Conservation (phyloP, 768 basidiomycete genomes). For the Kwoniella mangroviensis region DNA sequence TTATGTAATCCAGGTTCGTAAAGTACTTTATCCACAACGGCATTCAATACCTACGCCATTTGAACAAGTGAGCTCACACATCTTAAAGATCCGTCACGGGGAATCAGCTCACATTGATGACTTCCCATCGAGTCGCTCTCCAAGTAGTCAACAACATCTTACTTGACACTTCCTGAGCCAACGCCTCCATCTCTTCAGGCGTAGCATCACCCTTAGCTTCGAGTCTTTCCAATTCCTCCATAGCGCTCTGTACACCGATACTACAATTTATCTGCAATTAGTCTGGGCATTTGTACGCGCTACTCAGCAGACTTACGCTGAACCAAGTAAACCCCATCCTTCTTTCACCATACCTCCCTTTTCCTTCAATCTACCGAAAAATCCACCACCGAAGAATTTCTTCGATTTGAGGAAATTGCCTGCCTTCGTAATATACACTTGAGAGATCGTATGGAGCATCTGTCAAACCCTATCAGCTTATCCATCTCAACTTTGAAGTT, state of each 20-base stretch:
- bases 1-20: conserved; percentile 78
- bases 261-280: conserved; percentile 52
- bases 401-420: conserved; percentile 87
- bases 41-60: conserved; percentile 31
- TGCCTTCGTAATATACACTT: conserved; percentile 90
- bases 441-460: conserved; percentile 88
- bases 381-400: conserved; percentile 89
- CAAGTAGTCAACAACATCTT: conserved; percentile 97
- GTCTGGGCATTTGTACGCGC: background rate
- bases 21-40: conserved; percentile 82
- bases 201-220: conserved; percentile 85
- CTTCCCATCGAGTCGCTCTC: conserved; percentile 95
- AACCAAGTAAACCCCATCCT: conserved; percentile 93
- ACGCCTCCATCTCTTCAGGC: conserved; percentile 80
- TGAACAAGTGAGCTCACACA: too few species aligned
- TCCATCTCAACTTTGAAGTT: background rate
- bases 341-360: conserved; percentile 92
- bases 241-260: conserved; percentile 75
- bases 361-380: conserved; percentile 92
- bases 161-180: conserved; percentile 92
- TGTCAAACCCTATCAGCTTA: conserved; percentile 45
- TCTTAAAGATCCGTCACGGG: background rate
- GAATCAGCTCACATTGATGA: conserved; percentile 75
- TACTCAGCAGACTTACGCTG: conserved; percentile 70
- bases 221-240: conserved; percentile 89